Conservation (phyloP, 1,284 basidiomycete genomes). For the Ceratobasidium sp. region DNA sequence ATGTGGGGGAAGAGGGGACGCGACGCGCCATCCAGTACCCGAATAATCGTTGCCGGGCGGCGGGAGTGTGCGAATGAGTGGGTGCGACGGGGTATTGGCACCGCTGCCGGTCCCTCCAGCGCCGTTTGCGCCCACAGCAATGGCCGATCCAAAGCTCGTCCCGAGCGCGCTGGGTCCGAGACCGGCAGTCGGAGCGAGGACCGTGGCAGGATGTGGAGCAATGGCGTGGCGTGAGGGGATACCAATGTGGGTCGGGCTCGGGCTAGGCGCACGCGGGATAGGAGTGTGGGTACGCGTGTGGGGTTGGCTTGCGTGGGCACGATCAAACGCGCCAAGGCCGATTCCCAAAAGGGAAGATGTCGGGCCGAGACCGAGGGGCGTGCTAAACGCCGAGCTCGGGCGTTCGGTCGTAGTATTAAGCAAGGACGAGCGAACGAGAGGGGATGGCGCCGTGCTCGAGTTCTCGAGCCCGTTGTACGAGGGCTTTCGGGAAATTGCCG, state of each 20-base stretch:
- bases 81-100: conserved; percentile 16
- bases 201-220: conserved; percentile 34
- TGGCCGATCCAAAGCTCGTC: conserved; percentile 3
- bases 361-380: conserved; percentile 31
- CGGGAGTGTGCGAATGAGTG: conserved; percentile 30
- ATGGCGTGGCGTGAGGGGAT: conserved; percentile 23
- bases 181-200: conserved; percentile 29
- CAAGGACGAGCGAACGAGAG: conserved; percentile 32
- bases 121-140: neutral
- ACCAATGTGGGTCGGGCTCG: conserved; percentile 39
- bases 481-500: neutral
- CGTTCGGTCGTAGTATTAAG: conserved; percentile 21
- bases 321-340: conserved; percentile 23
- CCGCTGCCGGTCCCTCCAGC: conserved; percentile 14
- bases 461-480: conserved; percentile 7
- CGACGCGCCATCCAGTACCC: conserved; percentile 38
- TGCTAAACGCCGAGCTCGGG: conserved; percentile 18
- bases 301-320: conserved; percentile 34
- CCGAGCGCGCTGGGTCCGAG: conserved; percentile 24
- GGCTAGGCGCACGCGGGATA: conserved; percentile 40
- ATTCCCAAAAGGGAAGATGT: conserved; percentile 13
- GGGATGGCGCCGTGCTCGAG: neutral
- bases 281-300: conserved; percentile 38
- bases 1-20: conserved; percentile 32
- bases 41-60: conserved; percentile 40